Percentiles rank a stretch among this genome's conserved stretches.
phyloP scores from a whole-genome alignment of 148 eudicot genomes.

The Mesembryanthemum crystallinum region DNA sequence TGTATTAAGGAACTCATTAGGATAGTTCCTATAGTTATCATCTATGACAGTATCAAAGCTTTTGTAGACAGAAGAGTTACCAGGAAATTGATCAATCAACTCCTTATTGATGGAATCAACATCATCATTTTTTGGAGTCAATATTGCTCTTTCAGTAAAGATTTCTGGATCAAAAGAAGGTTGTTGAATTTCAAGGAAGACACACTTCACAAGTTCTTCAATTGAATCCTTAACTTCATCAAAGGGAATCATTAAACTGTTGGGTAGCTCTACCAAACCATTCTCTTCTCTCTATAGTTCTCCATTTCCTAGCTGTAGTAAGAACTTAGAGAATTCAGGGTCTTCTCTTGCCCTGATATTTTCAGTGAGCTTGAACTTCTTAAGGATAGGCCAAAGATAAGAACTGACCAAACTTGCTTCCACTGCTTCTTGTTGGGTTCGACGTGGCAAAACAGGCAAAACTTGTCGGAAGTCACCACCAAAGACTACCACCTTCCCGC shows the following conservation, averaged over 20 bases:
- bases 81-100: not conserved
- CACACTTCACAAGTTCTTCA: not conserved
- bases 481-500: not conserved
- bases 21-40: not conserved
- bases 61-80: not conserved
- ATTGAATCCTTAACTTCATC: not conserved
- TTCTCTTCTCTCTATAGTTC: not conserved
- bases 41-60: not conserved
- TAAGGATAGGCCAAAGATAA: not conserved
- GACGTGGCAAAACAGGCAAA: not conserved
- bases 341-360: slow-evolving; percentile 10
- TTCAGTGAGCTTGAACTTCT: not conserved
- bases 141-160: not conserved
- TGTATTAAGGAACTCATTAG: slow-evolving; percentile 5
- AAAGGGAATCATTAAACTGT: not conserved
- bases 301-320: not conserved
- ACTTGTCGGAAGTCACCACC: slow-evolving; percentile 4
- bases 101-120: not conserved
- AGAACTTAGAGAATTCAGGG: not conserved
- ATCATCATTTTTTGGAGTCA: slow-evolving; percentile 13
- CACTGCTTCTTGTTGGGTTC: not conserved
- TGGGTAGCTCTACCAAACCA: not conserved
- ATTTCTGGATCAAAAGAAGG: too few relatives aligned
- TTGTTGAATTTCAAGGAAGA: not conserved
- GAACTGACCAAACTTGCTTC: not conserved